phyloP scores from a whole-genome alignment of 83 land plant species.

The Diphasiastrum complanatum region DNA sequence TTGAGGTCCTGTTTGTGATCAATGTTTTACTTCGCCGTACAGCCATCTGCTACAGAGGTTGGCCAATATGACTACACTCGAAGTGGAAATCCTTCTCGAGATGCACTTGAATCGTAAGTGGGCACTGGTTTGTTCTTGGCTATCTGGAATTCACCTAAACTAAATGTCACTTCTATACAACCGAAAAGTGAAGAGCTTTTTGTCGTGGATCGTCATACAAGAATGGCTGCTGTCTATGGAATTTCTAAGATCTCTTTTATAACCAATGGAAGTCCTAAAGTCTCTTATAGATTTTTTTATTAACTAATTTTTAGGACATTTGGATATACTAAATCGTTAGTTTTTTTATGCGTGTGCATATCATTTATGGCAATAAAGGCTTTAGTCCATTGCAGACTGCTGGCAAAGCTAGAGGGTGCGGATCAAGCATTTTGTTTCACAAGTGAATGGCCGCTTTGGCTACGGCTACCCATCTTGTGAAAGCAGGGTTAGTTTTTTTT shows the following conservation, averaged over 20 bases:
- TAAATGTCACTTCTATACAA: no score
- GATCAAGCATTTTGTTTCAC: slow-evolving; percentile 89
- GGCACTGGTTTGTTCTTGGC: background rate
- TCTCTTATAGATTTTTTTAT: no score
- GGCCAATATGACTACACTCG: slow-evolving; percentile 95
- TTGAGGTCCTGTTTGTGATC: slow-evolving; percentile 4
- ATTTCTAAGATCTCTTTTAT: no score
- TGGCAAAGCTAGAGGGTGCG: slow-evolving; percentile 88
- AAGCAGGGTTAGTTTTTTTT: slow-evolving; percentile 44
- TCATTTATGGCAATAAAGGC: no score
- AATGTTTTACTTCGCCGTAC: slow-evolving; percentile 3
- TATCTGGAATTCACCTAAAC: no score
- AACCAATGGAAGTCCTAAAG: no score
- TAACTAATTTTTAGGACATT: no score
- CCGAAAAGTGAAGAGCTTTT: no score
- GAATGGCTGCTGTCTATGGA: no score
- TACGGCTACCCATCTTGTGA: slow-evolving; percentile 69
- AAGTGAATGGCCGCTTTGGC: slow-evolving; percentile 92
- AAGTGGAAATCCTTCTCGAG: slow-evolving; percentile 95
- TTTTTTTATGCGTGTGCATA: no score
- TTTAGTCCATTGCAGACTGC: slow-evolving; percentile 48
- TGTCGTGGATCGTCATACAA: no score
- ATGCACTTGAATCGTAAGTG: slow-evolving; percentile 60
- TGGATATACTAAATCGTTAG: no score
- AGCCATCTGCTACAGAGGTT: slow-evolving; percentile 80